Evolutionary conservation across 2,329 filamentous ascomycete species (phyloP), one percentile per base, ranked within the genome.

Genomic region (Myriosclerotinia curreyana): DNA sequence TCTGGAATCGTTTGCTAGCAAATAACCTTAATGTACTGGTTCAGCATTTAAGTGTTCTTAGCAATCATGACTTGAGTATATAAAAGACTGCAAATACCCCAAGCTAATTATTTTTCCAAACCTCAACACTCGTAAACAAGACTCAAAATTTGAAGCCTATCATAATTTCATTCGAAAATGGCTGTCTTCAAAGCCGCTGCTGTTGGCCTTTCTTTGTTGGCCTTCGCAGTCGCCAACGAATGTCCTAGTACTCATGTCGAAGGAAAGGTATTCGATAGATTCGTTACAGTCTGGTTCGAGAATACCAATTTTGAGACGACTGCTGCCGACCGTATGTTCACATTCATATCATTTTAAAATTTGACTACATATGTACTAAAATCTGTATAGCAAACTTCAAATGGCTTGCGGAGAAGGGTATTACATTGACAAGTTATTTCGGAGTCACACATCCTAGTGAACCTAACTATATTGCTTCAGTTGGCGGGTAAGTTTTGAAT

Each of bases 251-350:
- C 81, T 74, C 74, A 85, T 71, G 85, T 92, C 60, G 81, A 85
- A 73, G 91, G 91, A 67, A 85, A 87, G 73, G 85, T 82, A 0
- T 93, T 93, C 73, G 83, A 92, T 73, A 85, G 90, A 90, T 66
- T 85, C 86, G 63, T 83, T 86, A 64, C n/a, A 4, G 86, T 93
- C 75, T 93, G 88, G 86, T 81, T 92, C 55, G 90, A 93, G 78
- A 93, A 93, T 74, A 90, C 86, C 56, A 82, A 87, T 75, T 92
- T 83, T 69, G 81, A 84, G 60, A 83, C 86, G 71, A 85, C 89
- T 2, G 78, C 79, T 46, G 82, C 80, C 20, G 88, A 92, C 74
- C 81, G 82, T 84, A 72, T 72, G 82, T 77, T 56, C n/a, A n/a
- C 53, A 14, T 58, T 28, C 31, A 31, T 6, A 31, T 5, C 28